Percentiles rank a stretch among this genome's conserved stretches.
Conservation (phyloP, 768 basidiomycete genomes). For the Megacollybia marginata region DNA sequence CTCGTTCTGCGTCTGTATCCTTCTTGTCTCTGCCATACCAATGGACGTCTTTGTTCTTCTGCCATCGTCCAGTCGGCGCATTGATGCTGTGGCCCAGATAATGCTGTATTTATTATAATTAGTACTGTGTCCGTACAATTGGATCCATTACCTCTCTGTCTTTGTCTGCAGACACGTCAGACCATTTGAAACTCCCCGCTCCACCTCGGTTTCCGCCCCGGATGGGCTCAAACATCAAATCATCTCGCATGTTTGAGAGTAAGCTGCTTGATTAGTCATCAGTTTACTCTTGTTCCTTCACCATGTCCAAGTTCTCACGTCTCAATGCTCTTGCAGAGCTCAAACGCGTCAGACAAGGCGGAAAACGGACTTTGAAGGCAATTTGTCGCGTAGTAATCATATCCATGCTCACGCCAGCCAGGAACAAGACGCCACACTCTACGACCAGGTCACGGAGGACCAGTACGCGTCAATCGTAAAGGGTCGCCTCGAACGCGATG, state of each 20-base stretch:
- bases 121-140: not conserved
- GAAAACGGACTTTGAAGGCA: conserved; percentile 53
- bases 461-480: conserved; percentile 83
- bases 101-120: conserved; percentile 43
- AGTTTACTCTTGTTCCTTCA: no score
- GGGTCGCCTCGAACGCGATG: conserved; percentile 75
- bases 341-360: conserved; percentile 54
- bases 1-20: conserved; percentile 35
- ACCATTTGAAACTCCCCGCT: conserved; percentile 87
- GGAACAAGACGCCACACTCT: conserved; percentile 62
- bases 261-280: no score
- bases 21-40: conserved; percentile 78
- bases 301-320: no score
- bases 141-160: conserved; percentile 65
- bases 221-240: conserved; percentile 72
- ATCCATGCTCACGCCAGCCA: conserved; percentile 8
- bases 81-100: conserved; percentile 95
- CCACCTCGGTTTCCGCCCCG: conserved; percentile 90
- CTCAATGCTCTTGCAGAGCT: conserved; percentile 51
- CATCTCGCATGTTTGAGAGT: no score
- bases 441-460: conserved; percentile 86
- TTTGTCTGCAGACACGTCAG: conserved; percentile 87
- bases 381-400: conserved; percentile 6
- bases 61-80: conserved; percentile 94
- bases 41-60: conserved; percentile 94